These are phyloP conservation scores for Cyclotella sp. DNA, from an alignment of 108 stramenopile species.

Conservation along the genomic window DNA sequence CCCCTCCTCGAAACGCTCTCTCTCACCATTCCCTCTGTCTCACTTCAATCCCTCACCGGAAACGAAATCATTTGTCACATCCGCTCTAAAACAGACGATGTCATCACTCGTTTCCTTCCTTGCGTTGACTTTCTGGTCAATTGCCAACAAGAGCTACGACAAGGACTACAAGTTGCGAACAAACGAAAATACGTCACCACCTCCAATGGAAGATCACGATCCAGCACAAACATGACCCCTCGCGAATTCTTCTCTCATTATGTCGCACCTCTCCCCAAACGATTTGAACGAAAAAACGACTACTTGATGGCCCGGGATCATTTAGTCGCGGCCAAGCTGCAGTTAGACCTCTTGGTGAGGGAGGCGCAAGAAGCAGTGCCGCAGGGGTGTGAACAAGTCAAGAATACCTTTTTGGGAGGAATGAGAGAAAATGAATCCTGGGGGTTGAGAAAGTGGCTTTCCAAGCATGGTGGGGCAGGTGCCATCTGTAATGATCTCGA, in stretches of 20 bases:
- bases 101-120: conserved; percentile 75
- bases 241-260: conserved; percentile 68
- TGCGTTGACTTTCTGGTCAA: conserved; percentile 89
- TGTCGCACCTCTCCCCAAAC: conserved; percentile 66
- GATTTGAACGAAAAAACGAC: conserved; percentile 69
- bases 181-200: conserved; percentile 7
- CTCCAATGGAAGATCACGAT: not conserved
- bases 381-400: conserved; percentile 79
- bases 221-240: conserved; percentile 60
- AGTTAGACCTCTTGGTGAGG: conserved; percentile 59
- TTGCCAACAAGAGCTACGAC: conserved; percentile 87
- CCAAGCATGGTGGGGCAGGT: conserved; percentile 81
- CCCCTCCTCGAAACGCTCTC: conserved; percentile 49
- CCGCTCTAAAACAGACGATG: conserved; percentile 65
- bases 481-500: conserved; percentile 86
- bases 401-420: conserved; percentile 87
- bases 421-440: conserved; percentile 91
- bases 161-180: conserved; percentile 71
- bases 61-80: conserved; percentile 62
- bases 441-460: conserved; percentile 89
- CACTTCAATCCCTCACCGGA: conserved; percentile 69
- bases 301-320: conserved; percentile 60
- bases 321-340: conserved; percentile 52
- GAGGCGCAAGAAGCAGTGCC: conserved; percentile 57
- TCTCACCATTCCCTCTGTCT: conserved; percentile 56